Conservation (phyloP, 345 rosid genomes). For the Geranium rotundifolium region DNA sequence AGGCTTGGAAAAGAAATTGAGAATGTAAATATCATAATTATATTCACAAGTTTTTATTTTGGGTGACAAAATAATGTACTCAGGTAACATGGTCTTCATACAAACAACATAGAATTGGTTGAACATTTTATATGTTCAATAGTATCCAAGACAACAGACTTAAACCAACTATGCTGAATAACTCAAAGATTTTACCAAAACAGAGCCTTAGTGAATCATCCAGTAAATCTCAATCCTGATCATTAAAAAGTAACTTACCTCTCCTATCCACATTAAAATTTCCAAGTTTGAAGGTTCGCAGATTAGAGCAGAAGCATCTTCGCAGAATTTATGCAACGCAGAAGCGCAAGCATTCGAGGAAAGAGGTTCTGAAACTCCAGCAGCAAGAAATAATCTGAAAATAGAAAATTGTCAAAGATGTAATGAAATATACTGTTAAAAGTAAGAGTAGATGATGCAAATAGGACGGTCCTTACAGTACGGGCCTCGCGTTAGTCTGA, state of each 20-base stretch:
- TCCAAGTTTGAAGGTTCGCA: slow-evolving; percentile 81
- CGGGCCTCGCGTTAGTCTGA: slow-evolving; percentile 52
- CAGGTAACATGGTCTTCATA: too few relatives aligned
- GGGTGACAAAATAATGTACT: too few relatives aligned
- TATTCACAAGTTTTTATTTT: too few relatives aligned
- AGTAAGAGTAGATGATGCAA: neutral
- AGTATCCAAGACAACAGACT: too few relatives aligned
- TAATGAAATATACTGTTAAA: neutral
- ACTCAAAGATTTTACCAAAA: too few relatives aligned
- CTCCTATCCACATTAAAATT: slow-evolving; percentile 81
- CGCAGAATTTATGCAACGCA: slow-evolving; percentile 83
- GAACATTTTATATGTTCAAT: too few relatives aligned
- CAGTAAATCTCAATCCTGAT: neutral
- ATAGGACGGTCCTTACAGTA: slow-evolving; percentile 51
- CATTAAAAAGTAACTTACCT: slow-evolving; percentile 30
- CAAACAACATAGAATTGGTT: too few relatives aligned
- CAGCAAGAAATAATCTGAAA: slow-evolving; percentile 92
- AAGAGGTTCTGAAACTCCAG: slow-evolving; percentile 71
- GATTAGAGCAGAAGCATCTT: slow-evolving; percentile 59
- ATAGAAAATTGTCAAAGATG: slow-evolving; percentile 29
- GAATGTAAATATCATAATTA: too few relatives aligned
- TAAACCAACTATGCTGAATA: too few relatives aligned
- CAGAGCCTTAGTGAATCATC: too few relatives aligned
- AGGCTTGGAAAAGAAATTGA: too few relatives aligned
- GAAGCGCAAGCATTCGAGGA: slow-evolving; percentile 77